These are phyloP conservation scores for Buddleja alternifolia DNA, from an alignment of 257 asterid species.

Conservation along the genomic window DNA sequence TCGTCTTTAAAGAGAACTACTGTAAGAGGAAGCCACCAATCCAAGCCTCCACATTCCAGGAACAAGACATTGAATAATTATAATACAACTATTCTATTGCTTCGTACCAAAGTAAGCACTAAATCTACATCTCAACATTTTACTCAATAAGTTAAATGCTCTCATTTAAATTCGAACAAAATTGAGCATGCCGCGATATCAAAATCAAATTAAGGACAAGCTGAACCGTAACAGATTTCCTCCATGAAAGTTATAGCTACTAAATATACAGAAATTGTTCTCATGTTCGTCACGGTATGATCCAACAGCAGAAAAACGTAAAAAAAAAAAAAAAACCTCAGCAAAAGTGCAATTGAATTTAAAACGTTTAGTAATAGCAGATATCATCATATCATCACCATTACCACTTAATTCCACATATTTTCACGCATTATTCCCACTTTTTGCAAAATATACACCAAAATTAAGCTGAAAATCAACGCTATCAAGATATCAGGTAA, in stretches of 20 bases:
- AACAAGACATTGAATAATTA: too few species aligned
- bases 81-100: slow-evolving; percentile 16
- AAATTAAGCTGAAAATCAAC: too few species aligned
- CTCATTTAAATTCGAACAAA: too few species aligned
- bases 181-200: background rate
- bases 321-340: slow-evolving; percentile 9
- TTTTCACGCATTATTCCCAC: background rate
- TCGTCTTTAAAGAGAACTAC: too few species aligned
- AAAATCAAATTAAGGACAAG: slow-evolving; percentile 13
- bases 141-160: too few species aligned
- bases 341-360: background rate
- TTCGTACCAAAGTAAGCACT: slow-evolving; percentile 6
- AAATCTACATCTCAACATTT: slow-evolving; percentile 7
- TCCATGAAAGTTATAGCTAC: background rate
- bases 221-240: slow-evolving; percentile 1
- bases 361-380: slow-evolving; percentile 10
- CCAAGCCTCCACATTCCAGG: too few species aligned
- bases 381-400: background rate
- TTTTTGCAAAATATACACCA: background rate
- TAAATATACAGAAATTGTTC: background rate
- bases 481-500: too few species aligned
- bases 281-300: background rate
- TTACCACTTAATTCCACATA: background rate
- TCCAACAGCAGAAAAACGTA: background rate
- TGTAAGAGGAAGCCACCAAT: too few species aligned